phyloP scores from a whole-genome alignment of 192 early-diverging fungal genomes.

The Helicostylum pulchrum region DNA sequence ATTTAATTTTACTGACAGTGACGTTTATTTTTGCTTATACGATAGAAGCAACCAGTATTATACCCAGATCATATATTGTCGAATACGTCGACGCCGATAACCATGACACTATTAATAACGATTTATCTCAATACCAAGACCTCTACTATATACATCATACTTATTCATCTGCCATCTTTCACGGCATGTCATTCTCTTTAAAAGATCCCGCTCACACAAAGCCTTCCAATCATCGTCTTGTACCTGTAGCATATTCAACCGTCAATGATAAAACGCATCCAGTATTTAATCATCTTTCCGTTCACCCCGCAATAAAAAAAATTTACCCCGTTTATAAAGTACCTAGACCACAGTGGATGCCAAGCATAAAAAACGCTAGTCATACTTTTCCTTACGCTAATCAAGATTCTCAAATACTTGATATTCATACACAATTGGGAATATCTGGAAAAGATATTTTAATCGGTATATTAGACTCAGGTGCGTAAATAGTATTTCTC shows the following conservation, averaged over 20 bases:
- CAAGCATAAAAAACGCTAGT: neutral
- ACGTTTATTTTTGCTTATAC: too few relatives aligned
- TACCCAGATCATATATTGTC: conserved; percentile 20
- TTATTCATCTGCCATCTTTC: conserved; percentile 10
- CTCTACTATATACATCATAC: conserved; percentile 14
- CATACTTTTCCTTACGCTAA: conserved; percentile 15
- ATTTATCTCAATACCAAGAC: neutral
- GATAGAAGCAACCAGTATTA: neutral
- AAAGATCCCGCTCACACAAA: neutral
- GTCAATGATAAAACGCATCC: conserved; percentile 1
- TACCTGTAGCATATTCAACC: neutral
- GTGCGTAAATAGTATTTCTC: conserved; percentile 25
- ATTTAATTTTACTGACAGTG: too few relatives aligned
- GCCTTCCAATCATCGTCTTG: neutral
- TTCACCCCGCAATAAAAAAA: conserved; percentile 11
- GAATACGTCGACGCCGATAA: conserved; percentile 16
- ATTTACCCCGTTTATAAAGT: conserved; percentile 29
- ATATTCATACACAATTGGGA: conserved; percentile 44
- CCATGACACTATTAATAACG: neutral
- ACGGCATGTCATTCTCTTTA: conserved; percentile 12
- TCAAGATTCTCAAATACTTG: conserved; percentile 46
- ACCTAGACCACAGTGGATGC: conserved; percentile 13
- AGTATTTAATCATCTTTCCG: conserved; percentile 1
- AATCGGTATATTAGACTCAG: conserved; percentile 65
- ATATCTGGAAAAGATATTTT: conserved; percentile 59